Percentiles rank a stretch among this genome's conserved stretches.
Conservation (phyloP, 1,284 basidiomycete species). For the Ganoderma leucocontextum region DNA sequence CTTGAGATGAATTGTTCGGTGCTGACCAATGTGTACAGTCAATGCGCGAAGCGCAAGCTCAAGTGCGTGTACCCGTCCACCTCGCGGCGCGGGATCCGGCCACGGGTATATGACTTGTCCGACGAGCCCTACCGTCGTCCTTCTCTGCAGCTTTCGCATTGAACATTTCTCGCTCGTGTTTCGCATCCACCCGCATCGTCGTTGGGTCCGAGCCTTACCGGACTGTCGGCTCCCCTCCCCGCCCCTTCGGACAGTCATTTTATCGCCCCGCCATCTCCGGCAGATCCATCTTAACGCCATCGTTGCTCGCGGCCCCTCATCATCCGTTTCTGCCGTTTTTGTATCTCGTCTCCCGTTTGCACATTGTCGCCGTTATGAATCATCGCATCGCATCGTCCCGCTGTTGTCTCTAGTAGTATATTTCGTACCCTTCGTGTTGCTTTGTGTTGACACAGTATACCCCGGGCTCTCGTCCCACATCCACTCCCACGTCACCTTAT, state of each 20-base stretch:
- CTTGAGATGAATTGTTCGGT: not conserved
- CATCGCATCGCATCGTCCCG: not conserved
- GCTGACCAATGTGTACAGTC: slow-evolving; percentile 27
- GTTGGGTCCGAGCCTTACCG: slow-evolving; percentile 35
- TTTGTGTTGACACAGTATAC: slow-evolving; percentile 1
- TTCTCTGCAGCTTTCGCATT: slow-evolving; percentile 24
- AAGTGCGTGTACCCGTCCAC: slow-evolving; percentile 45
- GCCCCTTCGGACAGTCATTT: slow-evolving; percentile 14
- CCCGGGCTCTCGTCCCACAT: not conserved
- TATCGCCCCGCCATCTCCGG: slow-evolving; percentile 28
- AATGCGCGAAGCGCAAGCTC: slow-evolving; percentile 47
- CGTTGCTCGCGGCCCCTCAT: not conserved
- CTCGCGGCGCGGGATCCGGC: slow-evolving; percentile 45
- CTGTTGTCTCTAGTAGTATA: slow-evolving; percentile 2
- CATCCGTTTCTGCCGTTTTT: not conserved
- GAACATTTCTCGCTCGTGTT: slow-evolving; percentile 7
- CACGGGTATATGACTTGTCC: slow-evolving; percentile 35
- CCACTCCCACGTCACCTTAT: not conserved
- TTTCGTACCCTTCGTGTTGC: not conserved
- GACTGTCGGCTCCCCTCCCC: slow-evolving; percentile 32
- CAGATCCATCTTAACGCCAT: slow-evolving; percentile 17
- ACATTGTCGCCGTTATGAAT: slow-evolving; percentile 3
- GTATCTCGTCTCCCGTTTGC: slow-evolving; percentile 2
- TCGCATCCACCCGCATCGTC: slow-evolving; percentile 17
- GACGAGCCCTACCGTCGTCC: slow-evolving; percentile 31